phyloP scores from a whole-genome alignment of 768 basidiomycete species.

The Trichaptum fuscoviolaceum region DNA sequence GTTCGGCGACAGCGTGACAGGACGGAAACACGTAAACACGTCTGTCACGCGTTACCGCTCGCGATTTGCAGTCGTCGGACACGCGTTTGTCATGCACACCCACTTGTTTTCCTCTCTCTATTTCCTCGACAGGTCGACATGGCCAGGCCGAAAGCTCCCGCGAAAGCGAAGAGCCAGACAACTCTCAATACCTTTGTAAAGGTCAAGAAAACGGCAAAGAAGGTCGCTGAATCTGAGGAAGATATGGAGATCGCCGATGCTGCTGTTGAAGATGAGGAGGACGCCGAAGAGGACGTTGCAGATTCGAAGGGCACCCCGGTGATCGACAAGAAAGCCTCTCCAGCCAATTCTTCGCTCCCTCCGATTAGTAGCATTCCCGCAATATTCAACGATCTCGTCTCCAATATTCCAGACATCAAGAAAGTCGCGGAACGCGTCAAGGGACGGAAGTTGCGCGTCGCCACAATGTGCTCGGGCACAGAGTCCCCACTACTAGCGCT shows the following conservation, averaged over 20 bases:
- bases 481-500: slow-evolving; percentile 92
- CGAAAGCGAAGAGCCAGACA: slow-evolving; percentile 42
- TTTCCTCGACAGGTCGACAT: slow-evolving; percentile 28
- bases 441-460: slow-evolving; percentile 85
- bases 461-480: slow-evolving; percentile 97
- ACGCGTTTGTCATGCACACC: slow-evolving; percentile 10
- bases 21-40: neutral
- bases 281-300: slow-evolving; percentile 15
- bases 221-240: slow-evolving; percentile 16
- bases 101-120: neutral
- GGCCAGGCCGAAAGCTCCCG: slow-evolving; percentile 40
- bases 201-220: slow-evolving; percentile 24
- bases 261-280: slow-evolving; percentile 14
- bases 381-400: slow-evolving; percentile 74
- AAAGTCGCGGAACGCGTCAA: slow-evolving; percentile 58
- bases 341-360: slow-evolving; percentile 64
- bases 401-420: slow-evolving; percentile 59
- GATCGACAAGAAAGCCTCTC: slow-evolving; percentile 35
- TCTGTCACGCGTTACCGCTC: slow-evolving; percentile 18
- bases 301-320: slow-evolving; percentile 19
- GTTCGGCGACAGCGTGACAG: neutral
- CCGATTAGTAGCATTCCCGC: slow-evolving; percentile 67
- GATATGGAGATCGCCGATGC: slow-evolving; percentile 14
- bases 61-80: slow-evolving; percentile 14
- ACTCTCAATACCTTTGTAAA: slow-evolving; percentile 47